Evolutionary conservation across 768 basidiomycete genomes (phyloP).

Genomic region (Inosperma sp.): DNA sequence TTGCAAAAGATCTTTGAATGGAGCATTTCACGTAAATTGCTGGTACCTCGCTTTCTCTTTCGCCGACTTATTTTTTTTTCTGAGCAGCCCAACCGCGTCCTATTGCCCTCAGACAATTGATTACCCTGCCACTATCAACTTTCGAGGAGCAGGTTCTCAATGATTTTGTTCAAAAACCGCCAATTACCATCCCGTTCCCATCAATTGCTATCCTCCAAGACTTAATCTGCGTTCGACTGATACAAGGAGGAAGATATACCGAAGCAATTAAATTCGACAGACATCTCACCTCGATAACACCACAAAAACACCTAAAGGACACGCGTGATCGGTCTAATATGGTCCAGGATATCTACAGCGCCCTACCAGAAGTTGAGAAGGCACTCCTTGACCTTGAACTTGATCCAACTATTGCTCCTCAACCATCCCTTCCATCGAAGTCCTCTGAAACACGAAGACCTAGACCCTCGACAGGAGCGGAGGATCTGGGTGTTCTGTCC

Average conservation of each 20-base stretch:
- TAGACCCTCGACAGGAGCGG: constrained; percentile 18
- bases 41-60: neutral
- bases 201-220: constrained; percentile 65
- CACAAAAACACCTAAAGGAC: constrained; percentile 35
- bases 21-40: constrained; percentile 61
- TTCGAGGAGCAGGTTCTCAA: constrained; percentile 61
- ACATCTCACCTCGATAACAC: constrained; percentile 45
- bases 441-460: neutral
- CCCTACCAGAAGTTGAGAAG: constrained; percentile 61
- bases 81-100: constrained; percentile 54
- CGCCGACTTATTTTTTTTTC: constrained; percentile 4
- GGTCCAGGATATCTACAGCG: constrained; percentile 63
- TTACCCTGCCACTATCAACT: constrained; percentile 59
- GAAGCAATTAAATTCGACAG: constrained; percentile 77
- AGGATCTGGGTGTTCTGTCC: constrained; percentile 34
- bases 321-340: constrained; percentile 59
- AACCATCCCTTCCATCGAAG: constrained; percentile 4
- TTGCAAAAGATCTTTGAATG: constrained; percentile 59
- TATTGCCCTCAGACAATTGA: constrained; percentile 52
- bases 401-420: constrained; percentile 18
- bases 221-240: constrained; percentile 71
- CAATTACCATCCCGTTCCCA: constrained; percentile 40
- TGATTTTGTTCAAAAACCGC: constrained; percentile 53
- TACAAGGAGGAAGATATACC: constrained; percentile 63
- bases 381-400: constrained; percentile 58